These are phyloP conservation scores for Cladosporium sp. DNA, from an alignment of 2,329 filamentous ascomycete species.

Conservation along the genomic window DNA sequence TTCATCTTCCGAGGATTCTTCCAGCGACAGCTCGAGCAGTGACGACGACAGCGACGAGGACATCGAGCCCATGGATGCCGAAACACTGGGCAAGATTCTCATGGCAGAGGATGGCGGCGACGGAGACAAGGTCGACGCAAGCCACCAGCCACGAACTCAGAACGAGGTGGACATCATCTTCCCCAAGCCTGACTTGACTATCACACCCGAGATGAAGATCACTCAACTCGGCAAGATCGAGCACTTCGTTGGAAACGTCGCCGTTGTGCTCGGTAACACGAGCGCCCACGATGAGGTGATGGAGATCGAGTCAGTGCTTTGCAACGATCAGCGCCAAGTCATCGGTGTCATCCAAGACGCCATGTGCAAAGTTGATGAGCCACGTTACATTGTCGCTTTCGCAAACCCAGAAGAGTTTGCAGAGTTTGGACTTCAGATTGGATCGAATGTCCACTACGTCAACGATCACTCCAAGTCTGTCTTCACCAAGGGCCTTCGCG, in stretches of 20 bases:
- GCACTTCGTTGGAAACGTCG: conserved; percentile 73
- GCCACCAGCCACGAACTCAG: conserved; percentile 66
- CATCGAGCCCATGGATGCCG: conserved; percentile 73
- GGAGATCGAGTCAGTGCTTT: conserved; percentile 80
- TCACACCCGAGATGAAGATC: conserved; percentile 76
- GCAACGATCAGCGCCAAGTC: conserved; percentile 70
- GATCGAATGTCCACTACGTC: conserved; percentile 76
- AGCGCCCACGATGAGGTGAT: conserved; percentile 76
- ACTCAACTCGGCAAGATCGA: conserved; percentile 74
- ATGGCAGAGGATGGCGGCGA: conserved; percentile 84
- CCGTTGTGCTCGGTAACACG: conserved; percentile 75
- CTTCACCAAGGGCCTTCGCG: conserved; percentile 79
- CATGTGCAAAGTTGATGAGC: conserved; percentile 67
- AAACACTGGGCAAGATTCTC: conserved; percentile 79
- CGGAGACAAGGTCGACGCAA: conserved; percentile 50
- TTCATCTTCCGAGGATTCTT: conserved; percentile 38
- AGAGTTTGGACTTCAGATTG: conserved; percentile 66
- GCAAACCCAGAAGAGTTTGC: conserved; percentile 65
- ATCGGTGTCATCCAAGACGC: conserved; percentile 66
- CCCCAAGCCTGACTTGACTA: conserved; percentile 71
- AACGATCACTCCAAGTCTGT: conserved; percentile 71
- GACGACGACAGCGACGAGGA: conserved; percentile 55
- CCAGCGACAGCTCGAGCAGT: conserved; percentile 51
- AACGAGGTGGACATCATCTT: conserved; percentile 67
- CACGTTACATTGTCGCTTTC: conserved; percentile 82